A percentile compares a stretch with the other conserved stretches of the same genome.
Evolutionary conservation across 768 basidiomycete species (phyloP).

Genomic region (Udeniomyces megalosporus): DNA sequence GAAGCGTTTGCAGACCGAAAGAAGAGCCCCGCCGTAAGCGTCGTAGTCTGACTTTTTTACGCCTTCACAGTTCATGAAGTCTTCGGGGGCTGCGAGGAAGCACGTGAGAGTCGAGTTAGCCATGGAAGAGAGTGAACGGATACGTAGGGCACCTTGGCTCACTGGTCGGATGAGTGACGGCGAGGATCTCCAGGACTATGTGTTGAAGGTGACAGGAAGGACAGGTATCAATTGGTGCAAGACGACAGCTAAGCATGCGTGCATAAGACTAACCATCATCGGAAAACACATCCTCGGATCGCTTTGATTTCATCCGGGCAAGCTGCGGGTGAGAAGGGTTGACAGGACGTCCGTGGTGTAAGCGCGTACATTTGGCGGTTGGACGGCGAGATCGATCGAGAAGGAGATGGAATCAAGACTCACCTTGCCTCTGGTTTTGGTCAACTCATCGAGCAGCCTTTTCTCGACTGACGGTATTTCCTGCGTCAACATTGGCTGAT

Average conservation of each 20-base stretch:
- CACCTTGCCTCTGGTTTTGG: background rate
- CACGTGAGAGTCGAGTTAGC: no score
- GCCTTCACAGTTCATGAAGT: background rate
- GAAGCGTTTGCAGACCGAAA: no score
- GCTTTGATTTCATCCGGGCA: background rate
- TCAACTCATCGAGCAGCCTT: background rate
- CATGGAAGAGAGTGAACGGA: no score
- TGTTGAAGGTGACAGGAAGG: no score
- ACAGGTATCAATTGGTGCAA: no score
- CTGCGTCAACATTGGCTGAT: background rate
- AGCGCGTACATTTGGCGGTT: no score
- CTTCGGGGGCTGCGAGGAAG: no score
- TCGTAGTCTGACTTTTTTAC: no score
- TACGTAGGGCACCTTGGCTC: no score
- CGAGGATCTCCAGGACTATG: constrained; percentile 24
- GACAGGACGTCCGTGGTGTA: background rate
- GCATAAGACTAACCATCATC: no score
- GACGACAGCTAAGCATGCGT: no score
- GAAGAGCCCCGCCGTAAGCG: no score
- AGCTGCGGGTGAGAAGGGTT: background rate
- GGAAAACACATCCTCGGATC: constrained; percentile 10
- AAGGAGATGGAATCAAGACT: background rate
- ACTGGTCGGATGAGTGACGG: constrained; percentile 23
- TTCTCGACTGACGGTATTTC: background rate
- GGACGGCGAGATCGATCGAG: background rate